These are phyloP conservation scores for Leishmania amazonensis DNA, from an alignment of 208 protist species.

Conservation along the genomic window DNA sequence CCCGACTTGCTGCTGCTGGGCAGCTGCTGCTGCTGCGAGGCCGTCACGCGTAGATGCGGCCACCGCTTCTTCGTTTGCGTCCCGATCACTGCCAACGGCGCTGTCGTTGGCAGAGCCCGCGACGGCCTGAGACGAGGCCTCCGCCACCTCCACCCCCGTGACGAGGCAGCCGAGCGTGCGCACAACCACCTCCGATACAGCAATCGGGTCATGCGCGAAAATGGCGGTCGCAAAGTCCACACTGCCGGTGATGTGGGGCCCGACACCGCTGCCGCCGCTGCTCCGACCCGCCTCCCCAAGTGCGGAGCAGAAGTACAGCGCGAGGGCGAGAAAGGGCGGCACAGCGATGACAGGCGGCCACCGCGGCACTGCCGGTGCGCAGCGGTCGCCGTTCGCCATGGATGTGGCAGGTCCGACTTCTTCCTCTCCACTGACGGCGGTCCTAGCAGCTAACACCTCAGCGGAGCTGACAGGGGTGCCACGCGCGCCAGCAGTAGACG, in stretches of 20 bases:
- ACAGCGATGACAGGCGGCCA: constrained; percentile 21
- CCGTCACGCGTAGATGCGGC: not conserved
- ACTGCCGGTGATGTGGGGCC: constrained; percentile 18
- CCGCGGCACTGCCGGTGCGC: not conserved
- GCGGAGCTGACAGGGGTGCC: not conserved
- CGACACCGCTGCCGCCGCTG: constrained; percentile 1
- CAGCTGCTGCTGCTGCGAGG: not conserved
- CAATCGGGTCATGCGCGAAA: constrained; percentile 27
- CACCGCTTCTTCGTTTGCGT: not conserved
- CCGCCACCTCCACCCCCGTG: constrained; percentile 6
- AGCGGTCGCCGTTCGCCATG: not conserved
- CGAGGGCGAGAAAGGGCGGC: constrained; percentile 43
- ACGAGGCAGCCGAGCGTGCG: constrained; percentile 25
- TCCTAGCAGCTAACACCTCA: not conserved
- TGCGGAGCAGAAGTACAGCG: constrained; percentile 40
- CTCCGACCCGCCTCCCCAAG: constrained; percentile 23
- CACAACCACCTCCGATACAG: constrained; percentile 25
- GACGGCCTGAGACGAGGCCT: not conserved
- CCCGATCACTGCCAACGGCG: not conserved
- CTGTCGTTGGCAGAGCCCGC: not conserved
- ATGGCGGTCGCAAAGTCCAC: constrained; percentile 30
- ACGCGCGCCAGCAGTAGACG: not conserved
- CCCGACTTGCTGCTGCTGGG: not conserved
- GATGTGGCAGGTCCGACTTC: constrained; percentile 1
- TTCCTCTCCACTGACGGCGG: not conserved